Base-by-base conservation (phyloP, 1,284 basidiomycete genomes). In the Microbotryomycetes sp. region DNA sequence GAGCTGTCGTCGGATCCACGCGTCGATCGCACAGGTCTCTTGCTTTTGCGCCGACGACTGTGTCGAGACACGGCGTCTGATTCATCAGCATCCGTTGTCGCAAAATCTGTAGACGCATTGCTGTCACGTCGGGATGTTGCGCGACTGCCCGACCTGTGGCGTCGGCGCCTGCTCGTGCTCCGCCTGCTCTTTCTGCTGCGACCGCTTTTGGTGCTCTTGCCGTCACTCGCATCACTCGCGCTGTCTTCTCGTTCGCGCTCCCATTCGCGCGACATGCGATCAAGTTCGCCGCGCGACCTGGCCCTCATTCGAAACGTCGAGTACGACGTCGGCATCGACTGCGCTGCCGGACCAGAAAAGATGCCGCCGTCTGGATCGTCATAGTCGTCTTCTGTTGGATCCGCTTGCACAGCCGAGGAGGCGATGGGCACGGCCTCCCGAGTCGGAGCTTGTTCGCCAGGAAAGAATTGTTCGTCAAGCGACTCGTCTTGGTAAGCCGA, bases 321-420 rank as follows among this genome's bases (percentile, higher is more conserved):
- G 4, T 68, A 64, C 31, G 64, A 66, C 18, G 68, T 72, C 6
- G 72, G 71, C 27, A 71, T 66, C 16, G 56, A 58, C 45, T 59
- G 57, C 1, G 69, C 72, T n/a, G 66, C 66, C 6, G 70, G 70
- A 0, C 71, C 72, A 18, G 66, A 60, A 54, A 65, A 71, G 48
- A 73, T 61, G 11, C 64, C 61, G 3, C 72, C 72, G 29, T 65
- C 61, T 13, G 70, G 70, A 52, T 72, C 70, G 48, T 72, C 72
- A 55, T 70, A 73, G 56, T 71, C 65, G 66, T 70, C 69, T 26
- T 64, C 63, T 13, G 49, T 46, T 15, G 58, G 56, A 31, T 61
- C 59, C 0, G 52, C 29, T 18, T 46, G 45, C 21, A 27, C 23
- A 6, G 54, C 13, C 27, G 50, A n/a, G 29, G 31, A 5, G 6